phyloP scores from a whole-genome alignment of 495 filamentous ascomycete genomes.

The Penicillium malachiteum region DNA sequence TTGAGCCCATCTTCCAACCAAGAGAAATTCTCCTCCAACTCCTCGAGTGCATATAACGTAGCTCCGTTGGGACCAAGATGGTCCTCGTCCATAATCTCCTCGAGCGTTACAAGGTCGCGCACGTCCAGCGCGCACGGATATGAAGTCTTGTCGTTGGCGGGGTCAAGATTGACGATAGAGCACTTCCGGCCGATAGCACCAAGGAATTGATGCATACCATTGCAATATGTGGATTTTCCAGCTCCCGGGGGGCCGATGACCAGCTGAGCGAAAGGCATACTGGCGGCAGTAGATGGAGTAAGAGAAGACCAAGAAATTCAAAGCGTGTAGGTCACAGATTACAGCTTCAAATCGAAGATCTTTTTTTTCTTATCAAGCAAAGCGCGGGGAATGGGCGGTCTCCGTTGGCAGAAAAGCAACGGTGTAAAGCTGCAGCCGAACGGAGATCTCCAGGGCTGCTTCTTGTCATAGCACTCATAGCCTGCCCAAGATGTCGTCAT shows the following conservation, averaged over 20 bases:
- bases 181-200: constrained; percentile 90
- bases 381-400: constrained; percentile 29
- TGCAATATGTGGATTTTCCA: constrained; percentile 96
- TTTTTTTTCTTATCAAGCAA: constrained; percentile 27
- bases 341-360: not conserved
- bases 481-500: constrained; percentile 32
- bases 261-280: constrained; percentile 69
- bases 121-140: constrained; percentile 85
- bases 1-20: constrained; percentile 82
- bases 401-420: constrained; percentile 32
- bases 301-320: not conserved
- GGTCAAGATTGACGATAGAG: constrained; percentile 94
- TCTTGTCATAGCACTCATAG: not conserved
- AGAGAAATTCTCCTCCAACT: constrained; percentile 87
- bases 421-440: constrained; percentile 1
- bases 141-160: constrained; percentile 76
- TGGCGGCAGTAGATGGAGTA: not conserved
- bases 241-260: constrained; percentile 90
- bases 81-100: constrained; percentile 94
- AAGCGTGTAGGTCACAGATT: not conserved
- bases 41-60: constrained; percentile 88
- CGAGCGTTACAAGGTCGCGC: constrained; percentile 79
- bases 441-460: not conserved
- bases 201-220: constrained; percentile 99
- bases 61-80: constrained; percentile 90